Evolutionary conservation across 2,329 filamentous ascomycete genomes (phyloP), one percentile per base, ranked within the genome.

Genomic region (Bimuria novae-zelandiae): DNA sequence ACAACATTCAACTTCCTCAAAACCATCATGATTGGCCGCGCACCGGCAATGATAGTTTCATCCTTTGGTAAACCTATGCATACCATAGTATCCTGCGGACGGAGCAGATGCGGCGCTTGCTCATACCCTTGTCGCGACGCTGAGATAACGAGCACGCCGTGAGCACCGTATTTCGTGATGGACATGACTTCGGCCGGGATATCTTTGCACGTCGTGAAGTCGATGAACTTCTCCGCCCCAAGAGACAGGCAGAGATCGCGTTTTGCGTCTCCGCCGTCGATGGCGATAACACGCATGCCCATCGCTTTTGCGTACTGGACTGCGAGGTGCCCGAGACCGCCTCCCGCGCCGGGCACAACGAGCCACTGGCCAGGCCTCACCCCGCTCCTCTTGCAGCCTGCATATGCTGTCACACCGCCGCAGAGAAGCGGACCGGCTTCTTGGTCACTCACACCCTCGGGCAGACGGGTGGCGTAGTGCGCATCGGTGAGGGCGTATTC

Each of bases 141-240:
- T 54, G 92, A 90, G 55, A 96, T 85, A 23, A 96, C 81, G 57
- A 96, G 80, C 52, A 92, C 91, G 29, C 90, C 92, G 65, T 95
- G 88, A 7, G 92, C 90, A 45, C 92, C 92, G 14, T 89, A 67
- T 2, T 54, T 62, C 4, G 78, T 75, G 14, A 79, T 67, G 45
- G 79, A 69, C 49, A 78, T 73, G 2, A 83, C 77, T 30, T 76
- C 76, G 8, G 59, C 58, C 7, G 55, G 43, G 14, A 96, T 76
- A 75, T 96, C 87, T 71, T 86, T 83, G 72, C 84, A 85, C 10
- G 59, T 76, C 1, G 59, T 67, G 67, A 83, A 84, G 64, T 84
- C 82, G n/a, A 85, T 71, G 64, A 83, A 84, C 1, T 73, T 76
- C 51, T 84, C 82, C 0, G 82, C 82, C 3, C 82, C 82, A 63